Evolutionary conservation across 495 filamentous ascomycete species (phyloP).

Genomic region (Chaetomium tenue): DNA sequence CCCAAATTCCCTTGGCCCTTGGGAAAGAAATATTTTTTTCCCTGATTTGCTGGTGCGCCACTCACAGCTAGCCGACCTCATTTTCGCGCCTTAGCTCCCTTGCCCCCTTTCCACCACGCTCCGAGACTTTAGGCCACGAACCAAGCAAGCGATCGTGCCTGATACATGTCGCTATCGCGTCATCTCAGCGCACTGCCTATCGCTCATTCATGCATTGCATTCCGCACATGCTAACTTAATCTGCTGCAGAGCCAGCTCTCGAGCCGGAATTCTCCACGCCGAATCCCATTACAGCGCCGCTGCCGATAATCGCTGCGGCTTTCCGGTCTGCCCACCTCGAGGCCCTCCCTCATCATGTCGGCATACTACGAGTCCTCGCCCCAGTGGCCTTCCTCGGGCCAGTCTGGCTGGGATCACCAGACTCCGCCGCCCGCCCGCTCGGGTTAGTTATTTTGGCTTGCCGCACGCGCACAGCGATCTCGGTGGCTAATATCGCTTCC

Average conservation of each 20-base stretch:
- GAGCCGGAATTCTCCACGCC: slow-evolving; percentile 23
- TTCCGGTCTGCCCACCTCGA: slow-evolving; percentile 34
- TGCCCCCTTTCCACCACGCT: slow-evolving; percentile 15
- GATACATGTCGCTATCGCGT: slow-evolving; percentile 28
- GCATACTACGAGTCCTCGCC: slow-evolving; percentile 78
- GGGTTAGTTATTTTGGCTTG: slow-evolving; percentile 51
- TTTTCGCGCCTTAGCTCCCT: slow-evolving; percentile 20
- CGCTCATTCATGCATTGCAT: slow-evolving; percentile 11
- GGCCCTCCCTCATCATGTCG: slow-evolving; percentile 58
- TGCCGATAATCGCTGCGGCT: slow-evolving; percentile 35
- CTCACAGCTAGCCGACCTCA: slow-evolving; percentile 12
- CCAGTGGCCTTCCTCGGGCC: slow-evolving; percentile 65
- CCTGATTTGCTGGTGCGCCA: slow-evolving; percentile 28
- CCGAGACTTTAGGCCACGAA: slow-evolving; percentile 13
- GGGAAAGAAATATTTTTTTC: slow-evolving; percentile 31
- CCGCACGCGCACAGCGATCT: slow-evolving; percentile 22
- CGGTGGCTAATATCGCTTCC: slow-evolving; percentile 40
- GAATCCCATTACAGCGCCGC: slow-evolving; percentile 8
- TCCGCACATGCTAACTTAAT: slow-evolving; percentile 18
- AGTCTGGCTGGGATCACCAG: slow-evolving; percentile 72
- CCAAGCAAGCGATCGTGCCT: slow-evolving; percentile 17
- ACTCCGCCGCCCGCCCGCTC: slow-evolving; percentile 83
- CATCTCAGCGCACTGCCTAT: slow-evolving; percentile 7
- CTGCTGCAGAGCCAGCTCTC: slow-evolving; percentile 21
- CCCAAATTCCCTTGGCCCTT: neutral